Evolutionary conservation across 2,329 filamentous ascomycete genomes (phyloP).

Genomic region (Ceratocystiopsis brevicomis): DNA sequence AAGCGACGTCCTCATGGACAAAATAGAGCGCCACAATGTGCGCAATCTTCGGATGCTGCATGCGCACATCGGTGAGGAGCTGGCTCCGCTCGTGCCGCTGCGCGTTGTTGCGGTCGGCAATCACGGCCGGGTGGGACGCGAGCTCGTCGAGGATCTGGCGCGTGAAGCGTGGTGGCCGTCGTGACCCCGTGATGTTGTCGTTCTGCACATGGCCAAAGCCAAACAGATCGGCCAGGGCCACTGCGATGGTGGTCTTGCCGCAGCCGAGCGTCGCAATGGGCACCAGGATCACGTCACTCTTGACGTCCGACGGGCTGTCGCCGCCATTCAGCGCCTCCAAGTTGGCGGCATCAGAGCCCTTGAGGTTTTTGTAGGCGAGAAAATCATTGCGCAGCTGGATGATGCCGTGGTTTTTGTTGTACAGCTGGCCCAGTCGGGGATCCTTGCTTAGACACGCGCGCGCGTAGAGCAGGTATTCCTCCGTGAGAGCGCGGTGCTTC

Average conservation of each 20-base stretch:
- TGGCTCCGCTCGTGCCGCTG: constrained; percentile 74
- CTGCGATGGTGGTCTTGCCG: constrained; percentile 82
- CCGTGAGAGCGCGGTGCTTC: constrained; percentile 78
- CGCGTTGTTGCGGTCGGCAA: constrained; percentile 91
- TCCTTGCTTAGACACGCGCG: constrained; percentile 52
- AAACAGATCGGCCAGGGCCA: constrained; percentile 68
- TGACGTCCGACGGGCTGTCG: constrained; percentile 32
- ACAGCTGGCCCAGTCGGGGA: constrained; percentile 47
- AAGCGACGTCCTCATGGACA: constrained; percentile 58
- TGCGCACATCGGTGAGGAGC: constrained; percentile 59
- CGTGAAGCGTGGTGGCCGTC: constrained; percentile 61
- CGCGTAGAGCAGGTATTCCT: constrained; percentile 75
- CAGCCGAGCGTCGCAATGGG: constrained; percentile 89
- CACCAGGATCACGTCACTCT: constrained; percentile 57
- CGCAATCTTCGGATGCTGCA: constrained; percentile 36
- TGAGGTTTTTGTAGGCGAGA: constrained; percentile 61
- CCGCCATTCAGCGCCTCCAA: constrained; percentile 42
- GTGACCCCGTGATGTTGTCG: constrained; percentile 74
- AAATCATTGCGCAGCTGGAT: constrained; percentile 83
- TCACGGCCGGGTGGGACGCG: constrained; percentile 47
- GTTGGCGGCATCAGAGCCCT: constrained; percentile 73
- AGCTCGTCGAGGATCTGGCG: constrained; percentile 48
- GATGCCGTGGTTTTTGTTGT: constrained; percentile 83
- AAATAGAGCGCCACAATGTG: constrained; percentile 77
- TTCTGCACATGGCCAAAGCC: constrained; percentile 90